Evolutionary conservation across 352 stramenopile species (phyloP).

Genomic region (Phytopythium helicoides): DNA sequence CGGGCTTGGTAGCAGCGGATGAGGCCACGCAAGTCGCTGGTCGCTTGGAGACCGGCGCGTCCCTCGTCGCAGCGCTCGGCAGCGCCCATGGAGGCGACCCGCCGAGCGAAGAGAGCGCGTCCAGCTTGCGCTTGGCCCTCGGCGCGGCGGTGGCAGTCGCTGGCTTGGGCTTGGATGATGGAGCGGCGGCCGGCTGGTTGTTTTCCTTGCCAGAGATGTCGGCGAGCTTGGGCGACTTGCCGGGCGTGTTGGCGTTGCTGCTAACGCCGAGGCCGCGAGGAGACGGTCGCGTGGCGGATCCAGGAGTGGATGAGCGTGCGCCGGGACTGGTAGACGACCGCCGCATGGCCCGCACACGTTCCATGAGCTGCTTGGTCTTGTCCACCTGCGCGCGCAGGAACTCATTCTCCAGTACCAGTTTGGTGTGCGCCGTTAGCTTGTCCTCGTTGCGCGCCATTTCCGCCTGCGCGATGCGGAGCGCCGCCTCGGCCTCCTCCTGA

Average conservation of each 20-base stretch:
- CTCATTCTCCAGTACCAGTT: constrained; percentile 46
- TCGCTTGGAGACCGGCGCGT: no score
- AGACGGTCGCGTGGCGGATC: neutral
- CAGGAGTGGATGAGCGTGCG: neutral
- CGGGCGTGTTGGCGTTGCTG: constrained; percentile 1
- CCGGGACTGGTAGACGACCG: constrained; percentile 1
- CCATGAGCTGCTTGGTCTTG: constrained; percentile 61
- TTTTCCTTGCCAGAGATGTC: constrained; percentile 5
- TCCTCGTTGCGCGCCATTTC: constrained; percentile 33
- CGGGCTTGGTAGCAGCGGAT: no score
- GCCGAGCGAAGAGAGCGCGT: no score
- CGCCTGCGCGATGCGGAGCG: constrained; percentile 23
- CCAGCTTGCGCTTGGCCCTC: constrained; percentile 5
- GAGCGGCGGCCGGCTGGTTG: neutral
- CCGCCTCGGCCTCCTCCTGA: constrained; percentile 14
- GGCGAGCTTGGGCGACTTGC: constrained; percentile 10
- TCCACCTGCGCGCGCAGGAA: constrained; percentile 60
- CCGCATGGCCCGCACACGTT: constrained; percentile 41
- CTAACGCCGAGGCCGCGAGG: neutral
- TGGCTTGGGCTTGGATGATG: neutral
- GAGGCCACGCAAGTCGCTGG: no score
- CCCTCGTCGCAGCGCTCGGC: no score
- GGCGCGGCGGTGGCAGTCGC: neutral
- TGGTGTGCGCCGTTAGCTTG: constrained; percentile 33
- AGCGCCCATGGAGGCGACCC: no score